phyloP scores from a whole-genome alignment of 2,329 filamentous ascomycete species.

The Calonectria fujianensis region DNA sequence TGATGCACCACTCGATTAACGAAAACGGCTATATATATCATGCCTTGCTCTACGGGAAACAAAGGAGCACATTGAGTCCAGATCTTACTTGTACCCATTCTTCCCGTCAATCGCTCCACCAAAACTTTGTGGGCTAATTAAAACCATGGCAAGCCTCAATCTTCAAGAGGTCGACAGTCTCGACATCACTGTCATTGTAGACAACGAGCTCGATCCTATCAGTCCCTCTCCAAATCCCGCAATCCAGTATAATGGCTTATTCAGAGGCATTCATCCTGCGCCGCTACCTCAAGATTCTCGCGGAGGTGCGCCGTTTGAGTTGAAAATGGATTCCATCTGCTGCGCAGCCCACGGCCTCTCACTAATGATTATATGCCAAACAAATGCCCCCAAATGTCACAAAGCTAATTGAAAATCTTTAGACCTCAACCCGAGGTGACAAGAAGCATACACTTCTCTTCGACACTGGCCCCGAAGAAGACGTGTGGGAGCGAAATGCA shows the following conservation, averaged over 20 bases:
- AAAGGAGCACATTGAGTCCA: neutral
- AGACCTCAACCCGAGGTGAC: slow-evolving; percentile 67
- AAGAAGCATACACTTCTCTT: slow-evolving; percentile 70
- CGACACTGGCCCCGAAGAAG: slow-evolving; percentile 72
- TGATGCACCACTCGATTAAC: neutral
- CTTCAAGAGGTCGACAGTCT: slow-evolving; percentile 51
- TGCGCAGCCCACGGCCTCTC: slow-evolving; percentile 74
- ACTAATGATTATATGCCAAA: slow-evolving; percentile 66
- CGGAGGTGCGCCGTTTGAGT: slow-evolving; percentile 65
- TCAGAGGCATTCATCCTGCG: slow-evolving; percentile 37
- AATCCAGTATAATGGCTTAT: slow-evolving; percentile 58
- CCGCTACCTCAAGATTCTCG: slow-evolving; percentile 47
- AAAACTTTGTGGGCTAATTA: neutral
- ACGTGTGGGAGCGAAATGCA: slow-evolving; percentile 70
- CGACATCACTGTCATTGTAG: slow-evolving; percentile 70
- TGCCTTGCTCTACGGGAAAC: neutral
- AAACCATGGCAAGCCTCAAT: neutral
- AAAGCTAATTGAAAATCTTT: neutral
- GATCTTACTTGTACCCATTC: neutral
- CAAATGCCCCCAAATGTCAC: slow-evolving; percentile 20
- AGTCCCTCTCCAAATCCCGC: slow-evolving; percentile 63
- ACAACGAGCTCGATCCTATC: slow-evolving; percentile 73
- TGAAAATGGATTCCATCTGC: slow-evolving; percentile 70
- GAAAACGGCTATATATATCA: neutral
- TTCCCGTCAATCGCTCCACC: neutral